Conservation (phyloP, 441 rosid species). For the Pelargonium myrrhifolium region DNA sequence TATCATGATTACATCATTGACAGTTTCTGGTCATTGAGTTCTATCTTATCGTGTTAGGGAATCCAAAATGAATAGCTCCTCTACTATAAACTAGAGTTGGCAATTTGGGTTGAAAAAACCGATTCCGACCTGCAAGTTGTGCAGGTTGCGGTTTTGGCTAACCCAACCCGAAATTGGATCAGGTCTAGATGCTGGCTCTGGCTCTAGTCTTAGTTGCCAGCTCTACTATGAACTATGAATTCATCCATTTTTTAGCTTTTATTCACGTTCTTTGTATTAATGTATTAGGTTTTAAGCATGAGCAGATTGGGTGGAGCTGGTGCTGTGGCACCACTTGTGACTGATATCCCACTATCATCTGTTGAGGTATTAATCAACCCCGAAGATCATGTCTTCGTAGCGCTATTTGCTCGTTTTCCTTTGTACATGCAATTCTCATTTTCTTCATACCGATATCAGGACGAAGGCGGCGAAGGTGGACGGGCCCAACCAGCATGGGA, state of each 20-base stretch:
- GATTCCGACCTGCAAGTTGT: no score
- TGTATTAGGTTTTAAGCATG: conserved; percentile 87
- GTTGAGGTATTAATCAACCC: conserved; percentile 54
- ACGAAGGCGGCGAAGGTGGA: conserved; percentile 72
- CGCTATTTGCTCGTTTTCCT: not conserved
- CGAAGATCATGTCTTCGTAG: not conserved
- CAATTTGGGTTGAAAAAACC: no score
- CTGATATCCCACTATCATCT: conserved; percentile 81
- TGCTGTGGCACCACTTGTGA: conserved; percentile 96
- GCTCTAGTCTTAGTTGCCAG: no score
- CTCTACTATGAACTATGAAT: conserved; percentile 3
- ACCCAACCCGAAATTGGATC: no score
- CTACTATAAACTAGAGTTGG: not conserved
- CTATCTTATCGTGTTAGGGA: not conserved
- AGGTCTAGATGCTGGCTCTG: no score
- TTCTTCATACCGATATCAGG: conserved; percentile 28
- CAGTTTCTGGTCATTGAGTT: not conserved
- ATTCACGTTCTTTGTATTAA: conserved; percentile 19
- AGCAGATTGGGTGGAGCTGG: conserved; percentile 97
- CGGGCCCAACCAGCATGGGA: conserved; percentile 87
- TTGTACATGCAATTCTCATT: conserved; percentile 4
- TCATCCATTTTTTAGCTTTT: not conserved
- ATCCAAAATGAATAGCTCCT: not conserved
- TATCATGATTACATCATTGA: no score
- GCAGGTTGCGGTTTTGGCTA: no score